A percentile compares a stretch with the other conserved stretches of the same genome.
phyloP scores from a whole-genome alignment of 2,329 filamentous ascomycete genomes.

The Fusarium irregulare region DNA sequence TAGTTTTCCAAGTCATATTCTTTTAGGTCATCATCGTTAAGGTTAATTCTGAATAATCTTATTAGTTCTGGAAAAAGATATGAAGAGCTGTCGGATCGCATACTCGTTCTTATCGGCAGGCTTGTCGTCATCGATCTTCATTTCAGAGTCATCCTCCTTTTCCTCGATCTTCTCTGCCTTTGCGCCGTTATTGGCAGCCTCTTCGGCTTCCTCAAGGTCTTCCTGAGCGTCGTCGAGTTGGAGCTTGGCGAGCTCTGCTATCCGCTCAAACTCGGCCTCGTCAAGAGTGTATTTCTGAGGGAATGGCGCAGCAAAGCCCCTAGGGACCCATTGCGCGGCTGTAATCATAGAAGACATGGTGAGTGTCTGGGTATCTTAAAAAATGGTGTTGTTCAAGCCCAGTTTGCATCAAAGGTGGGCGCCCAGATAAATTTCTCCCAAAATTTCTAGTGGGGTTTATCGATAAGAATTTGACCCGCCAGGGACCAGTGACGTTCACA shows the following conservation, averaged over 20 bases:
- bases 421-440: conserved; percentile 48
- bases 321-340: conserved; percentile 79
- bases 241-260: conserved; percentile 78
- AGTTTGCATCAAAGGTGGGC: conserved; percentile 25
- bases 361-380: conserved; percentile 47
- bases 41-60: conserved; percentile 54
- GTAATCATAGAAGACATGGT: conserved; percentile 78
- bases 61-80: conserved; percentile 17
- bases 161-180: conserved; percentile 44
- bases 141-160: conserved; percentile 50
- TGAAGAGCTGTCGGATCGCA: conserved; percentile 8
- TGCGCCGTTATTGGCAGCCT: conserved; percentile 51
- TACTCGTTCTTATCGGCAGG: conserved; percentile 53
- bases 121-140: conserved; percentile 50
- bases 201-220: conserved; percentile 78
- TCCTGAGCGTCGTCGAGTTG: conserved; percentile 93
- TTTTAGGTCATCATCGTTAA: conserved; percentile 86
- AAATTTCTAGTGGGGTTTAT: conserved; percentile 56
- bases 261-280: conserved; percentile 79
- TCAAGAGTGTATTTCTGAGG: conserved; percentile 80
- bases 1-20: conserved; percentile 98
- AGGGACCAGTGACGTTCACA: not conserved
- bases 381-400: conserved; percentile 33
- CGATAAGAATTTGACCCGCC: conserved; percentile 49
- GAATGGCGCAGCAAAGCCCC: conserved; percentile 80